Evolutionary conservation across 441 rosid genomes (phyloP), one percentile per base, ranked within the genome.

Genomic region (Brassica hybrid): DNA sequence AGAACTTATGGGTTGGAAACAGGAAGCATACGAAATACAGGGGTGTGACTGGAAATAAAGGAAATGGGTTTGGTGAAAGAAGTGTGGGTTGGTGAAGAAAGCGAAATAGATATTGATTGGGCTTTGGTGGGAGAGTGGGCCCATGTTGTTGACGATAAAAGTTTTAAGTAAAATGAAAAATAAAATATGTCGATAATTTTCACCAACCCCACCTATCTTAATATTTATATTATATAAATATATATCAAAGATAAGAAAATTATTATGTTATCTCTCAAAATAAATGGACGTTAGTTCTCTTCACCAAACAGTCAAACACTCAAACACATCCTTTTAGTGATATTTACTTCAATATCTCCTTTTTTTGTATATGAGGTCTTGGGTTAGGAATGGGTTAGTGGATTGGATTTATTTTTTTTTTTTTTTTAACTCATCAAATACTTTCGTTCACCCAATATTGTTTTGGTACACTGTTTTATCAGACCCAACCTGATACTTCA

Each of bases 31-130:
- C 32, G 56, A 79, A 74, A 10, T 0, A 52, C 1, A 36, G 27
- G 74, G 77, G 59, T 52, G 12, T 0, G 8, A 16, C 13, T 1
- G 61, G 7, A 66, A 80, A 48, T 59, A 75, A 59, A 66, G 58
- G 66, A 76, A 71, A 70, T 79, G 72, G 76, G 73, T 64, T 79
- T 79, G 82, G 82, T 79, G 79, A 69, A 79, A 59, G 23, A 27
- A 9, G 63, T 36, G 74, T 71, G 76, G 80, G 83, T 80, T 71
- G 83, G 83, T 80, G 76, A 79, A 79, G 75, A n/a, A n/a, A n/a
- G n/a, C 1, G 75, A 74, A 78, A 68, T 54, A 56, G 7, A 23
- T 65, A 63, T 38, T 65, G 74, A 67, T 71, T 76, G 83, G 83
- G 83, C 80, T 80, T 80, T 71, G 76, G 80, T 79, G 79, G 72